Percentiles rank a stretch among this genome's conserved stretches.
phyloP scores from a whole-genome alignment of 106 monocot genomes.

The Dendrobium nobile region DNA sequence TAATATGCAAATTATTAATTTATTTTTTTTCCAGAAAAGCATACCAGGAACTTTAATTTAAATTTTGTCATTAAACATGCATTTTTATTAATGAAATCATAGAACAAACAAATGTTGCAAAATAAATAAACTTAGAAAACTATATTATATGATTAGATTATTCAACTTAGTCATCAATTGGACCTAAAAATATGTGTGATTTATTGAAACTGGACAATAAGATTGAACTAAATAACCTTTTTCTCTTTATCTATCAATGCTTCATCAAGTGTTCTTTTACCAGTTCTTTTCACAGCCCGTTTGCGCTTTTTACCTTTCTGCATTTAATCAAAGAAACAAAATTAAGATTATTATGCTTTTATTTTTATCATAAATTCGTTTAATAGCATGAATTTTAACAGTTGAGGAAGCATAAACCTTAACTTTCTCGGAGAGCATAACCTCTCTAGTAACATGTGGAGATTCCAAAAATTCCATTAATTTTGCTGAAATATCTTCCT shows the following conservation, averaged over 20 bases:
- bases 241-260: conserved; percentile 25
- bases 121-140: neutral
- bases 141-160: neutral
- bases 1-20: too few species aligned
- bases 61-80: neutral
- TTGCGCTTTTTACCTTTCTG: conserved; percentile 46
- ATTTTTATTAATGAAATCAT: neutral
- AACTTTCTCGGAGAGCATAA: conserved; percentile 57
- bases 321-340: neutral
- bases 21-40: too few species aligned
- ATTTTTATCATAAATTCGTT: neutral
- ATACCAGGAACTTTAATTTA: too few species aligned
- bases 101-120: neutral
- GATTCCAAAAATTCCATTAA: conserved; percentile 74
- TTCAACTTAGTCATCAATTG: neutral
- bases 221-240: conserved; percentile 13
- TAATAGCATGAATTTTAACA: neutral
- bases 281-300: conserved; percentile 22
- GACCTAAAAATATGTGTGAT: neutral
- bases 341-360: neutral
- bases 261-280: conserved; percentile 15
- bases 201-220: too few species aligned
- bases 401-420: conserved; percentile 10
- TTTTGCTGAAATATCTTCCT: conserved; percentile 47
- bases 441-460: conserved; percentile 77